Evolutionary conservation across 2,329 filamentous ascomycete species (phyloP).

Genomic region (Thielaviopsis cerberus): DNA sequence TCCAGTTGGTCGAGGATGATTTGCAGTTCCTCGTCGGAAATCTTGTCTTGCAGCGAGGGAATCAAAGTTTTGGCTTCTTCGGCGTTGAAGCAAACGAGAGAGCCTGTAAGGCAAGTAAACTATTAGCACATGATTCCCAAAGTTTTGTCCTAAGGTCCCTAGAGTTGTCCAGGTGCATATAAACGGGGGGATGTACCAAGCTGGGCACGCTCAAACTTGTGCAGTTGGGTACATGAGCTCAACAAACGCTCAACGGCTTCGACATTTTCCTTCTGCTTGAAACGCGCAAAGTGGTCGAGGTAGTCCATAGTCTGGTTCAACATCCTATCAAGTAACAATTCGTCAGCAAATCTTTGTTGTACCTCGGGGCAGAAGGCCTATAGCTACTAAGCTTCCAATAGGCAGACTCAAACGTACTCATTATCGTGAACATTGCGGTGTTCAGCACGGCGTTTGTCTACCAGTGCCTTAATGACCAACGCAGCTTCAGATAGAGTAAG

Average conservation of each 20-base stretch:
- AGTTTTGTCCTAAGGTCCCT: too few species aligned
- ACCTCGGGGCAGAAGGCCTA: background rate
- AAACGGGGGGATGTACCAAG: constrained; percentile 39
- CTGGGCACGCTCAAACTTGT: constrained; percentile 85
- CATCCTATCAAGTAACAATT: constrained; percentile 32
- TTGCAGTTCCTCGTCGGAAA: constrained; percentile 73
- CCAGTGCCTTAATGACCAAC: constrained; percentile 76
- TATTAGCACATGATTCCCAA: constrained; percentile 5
- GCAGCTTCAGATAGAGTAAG: constrained; percentile 83
- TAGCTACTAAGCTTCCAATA: background rate
- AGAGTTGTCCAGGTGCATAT: too few species aligned
- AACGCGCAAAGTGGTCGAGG: constrained; percentile 82
- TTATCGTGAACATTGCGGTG: constrained; percentile 70
- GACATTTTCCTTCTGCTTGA: constrained; percentile 87
- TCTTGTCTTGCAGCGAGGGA: constrained; percentile 74
- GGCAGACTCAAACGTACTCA: constrained; percentile 41
- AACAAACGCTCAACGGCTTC: constrained; percentile 83
- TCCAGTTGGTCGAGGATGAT: constrained; percentile 78
- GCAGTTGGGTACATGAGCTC: constrained; percentile 59
- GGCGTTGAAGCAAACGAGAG: constrained; percentile 74
- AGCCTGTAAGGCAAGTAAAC: constrained; percentile 36
- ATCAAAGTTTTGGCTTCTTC: constrained; percentile 96
- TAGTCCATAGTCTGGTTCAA: constrained; percentile 80
- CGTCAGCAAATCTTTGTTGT: background rate
- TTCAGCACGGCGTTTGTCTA: constrained; percentile 60